Evolutionary conservation across 768 basidiomycete genomes (phyloP).

Genomic region (Russula lepida): DNA sequence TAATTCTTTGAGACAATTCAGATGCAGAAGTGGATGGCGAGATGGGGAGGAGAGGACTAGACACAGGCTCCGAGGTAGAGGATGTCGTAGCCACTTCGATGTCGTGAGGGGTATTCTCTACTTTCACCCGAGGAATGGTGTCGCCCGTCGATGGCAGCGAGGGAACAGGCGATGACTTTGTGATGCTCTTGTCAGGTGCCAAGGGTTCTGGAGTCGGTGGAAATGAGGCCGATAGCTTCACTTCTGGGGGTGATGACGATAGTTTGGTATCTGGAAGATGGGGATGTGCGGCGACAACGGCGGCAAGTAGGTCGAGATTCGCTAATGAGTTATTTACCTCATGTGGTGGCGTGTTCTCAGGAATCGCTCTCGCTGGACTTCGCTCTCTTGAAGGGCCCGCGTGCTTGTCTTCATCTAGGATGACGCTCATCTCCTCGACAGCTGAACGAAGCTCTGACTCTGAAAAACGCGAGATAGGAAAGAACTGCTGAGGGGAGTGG

Average conservation of each 20-base stretch:
- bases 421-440: constrained; percentile 12
- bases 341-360: not conserved
- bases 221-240: not conserved
- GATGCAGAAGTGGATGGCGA: constrained; percentile 18
- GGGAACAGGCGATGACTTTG: not conserved
- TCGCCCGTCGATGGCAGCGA: not conserved
- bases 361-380: not conserved
- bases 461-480: constrained; percentile 16
- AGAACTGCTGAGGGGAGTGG: constrained; percentile 9
- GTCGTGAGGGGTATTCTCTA: constrained; percentile 10
- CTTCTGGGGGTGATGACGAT: not conserved
- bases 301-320: constrained; percentile 16
- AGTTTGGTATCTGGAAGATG: constrained; percentile 7
- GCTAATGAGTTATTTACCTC: not conserved
- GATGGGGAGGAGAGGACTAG: constrained; percentile 16
- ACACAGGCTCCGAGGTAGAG: constrained; percentile 13
- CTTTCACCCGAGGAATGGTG: constrained; percentile 2
- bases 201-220: not conserved
- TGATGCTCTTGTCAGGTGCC: not conserved
- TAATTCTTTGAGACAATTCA: constrained; percentile 9
- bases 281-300: constrained; percentile 15
- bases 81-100: constrained; percentile 13
- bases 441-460: constrained; percentile 14
- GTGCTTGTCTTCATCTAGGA: constrained; percentile 1
- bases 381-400: constrained; percentile 9